Evolutionary conservation across 139 green algal species (phyloP), one percentile per base, ranked within the genome.

Genomic region (Ettlia oleoabundans): DNA sequence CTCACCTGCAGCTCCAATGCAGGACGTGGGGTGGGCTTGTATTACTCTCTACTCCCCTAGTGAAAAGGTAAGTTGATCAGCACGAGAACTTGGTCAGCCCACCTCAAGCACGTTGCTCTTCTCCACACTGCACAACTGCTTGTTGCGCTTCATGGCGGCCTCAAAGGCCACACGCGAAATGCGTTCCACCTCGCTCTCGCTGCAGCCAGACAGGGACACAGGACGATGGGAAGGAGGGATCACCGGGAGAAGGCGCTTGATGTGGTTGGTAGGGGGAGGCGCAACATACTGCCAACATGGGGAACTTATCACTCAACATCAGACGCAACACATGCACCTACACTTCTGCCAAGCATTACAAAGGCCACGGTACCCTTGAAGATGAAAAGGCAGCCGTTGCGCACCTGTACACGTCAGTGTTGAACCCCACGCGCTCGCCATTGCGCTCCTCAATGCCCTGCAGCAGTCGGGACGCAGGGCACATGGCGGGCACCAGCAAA

Each of bases 91-190:
- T 10, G 13, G 15, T 10, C 10, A 10, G 69, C 69, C 21, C 84
- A 80, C 62, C 90, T 99, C 97, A 35, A 99, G 89, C 85, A 99
- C 97, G 85, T 99, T 99, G 76, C 89, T 88, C 91, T 99, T 99
- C 51, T 99, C 97, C 55, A 99, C 97, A 58, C 90, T 97, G 76
- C 91, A 96, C 52, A 99, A 83, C 43, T 89, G 86, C 64, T 89
- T 89, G 55, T 75, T 26, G 41, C 97, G 91, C 91, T 98, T 98
- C 71, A 82, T 88, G 2, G 97, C 97, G 22, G 92, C 91, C 62
- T 99, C 92, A 80, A 99, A 99, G 0, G 91, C 97, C 4, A 99
- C 96, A 3, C 92, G 91, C 0, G 97, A 96, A 63, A 99, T 99
- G 42, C 97, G 91, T 87, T 99, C 96, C 15, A 99, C 87, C 91